These are phyloP conservation scores for Hymenoscyphus infarciens DNA, from an alignment of 2,329 filamentous ascomycete species.

Conservation along the genomic window DNA sequence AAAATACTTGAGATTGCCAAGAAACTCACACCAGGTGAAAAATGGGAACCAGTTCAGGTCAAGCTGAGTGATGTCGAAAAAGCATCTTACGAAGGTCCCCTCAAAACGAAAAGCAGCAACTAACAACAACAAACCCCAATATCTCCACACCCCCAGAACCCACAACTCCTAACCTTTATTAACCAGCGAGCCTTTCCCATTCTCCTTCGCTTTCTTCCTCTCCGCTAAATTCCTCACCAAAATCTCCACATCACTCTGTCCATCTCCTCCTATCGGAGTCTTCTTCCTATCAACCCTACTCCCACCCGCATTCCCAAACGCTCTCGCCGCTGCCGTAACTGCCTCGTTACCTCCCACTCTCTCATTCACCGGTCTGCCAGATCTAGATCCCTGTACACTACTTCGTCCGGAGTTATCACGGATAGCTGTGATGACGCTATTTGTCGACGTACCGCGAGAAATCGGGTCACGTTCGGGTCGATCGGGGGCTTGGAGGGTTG, in stretches of 20 bases:
- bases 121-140: too few species aligned
- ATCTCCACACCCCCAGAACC: too few species aligned
- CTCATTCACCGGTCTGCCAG: constrained; percentile 5
- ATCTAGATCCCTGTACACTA: constrained; percentile 12
- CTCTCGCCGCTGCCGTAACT: constrained; percentile 19
- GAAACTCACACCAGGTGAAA: constrained; percentile 29
- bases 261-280: not conserved
- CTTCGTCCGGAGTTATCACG: constrained; percentile 25
- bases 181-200: not conserved
- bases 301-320: constrained; percentile 10
- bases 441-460: constrained; percentile 24
- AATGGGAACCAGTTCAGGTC: constrained; percentile 23
- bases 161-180: too few species aligned
- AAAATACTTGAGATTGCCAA: constrained; percentile 36
- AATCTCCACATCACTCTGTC: not conserved
- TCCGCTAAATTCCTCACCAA: not conserved
- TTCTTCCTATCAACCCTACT: not conserved
- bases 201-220: not conserved
- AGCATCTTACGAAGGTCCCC: constrained; percentile 23
- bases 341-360: constrained; percentile 21
- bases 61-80: constrained; percentile 21
- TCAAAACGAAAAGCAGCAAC: too few species aligned
- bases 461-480: constrained; percentile 8
- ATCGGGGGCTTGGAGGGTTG: not conserved
- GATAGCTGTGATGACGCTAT: constrained; percentile 29